These are phyloP conservation scores for Hyaloscypha variabilis DNA, from an alignment of 495 filamentous ascomycete species.

Conservation along the genomic window DNA sequence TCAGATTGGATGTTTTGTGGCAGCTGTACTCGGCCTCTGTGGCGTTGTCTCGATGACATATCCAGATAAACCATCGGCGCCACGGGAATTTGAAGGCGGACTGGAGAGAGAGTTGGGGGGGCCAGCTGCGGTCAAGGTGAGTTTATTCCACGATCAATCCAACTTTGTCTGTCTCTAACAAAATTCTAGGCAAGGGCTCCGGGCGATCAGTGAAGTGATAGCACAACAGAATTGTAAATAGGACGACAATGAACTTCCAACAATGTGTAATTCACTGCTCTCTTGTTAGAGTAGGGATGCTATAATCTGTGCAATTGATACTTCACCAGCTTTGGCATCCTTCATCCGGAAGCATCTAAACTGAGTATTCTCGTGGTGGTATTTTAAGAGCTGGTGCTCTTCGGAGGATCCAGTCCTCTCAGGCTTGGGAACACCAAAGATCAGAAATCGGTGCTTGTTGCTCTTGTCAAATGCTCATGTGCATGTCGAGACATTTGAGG, in stretches of 20 bases:
- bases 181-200: slow-evolving; percentile 29
- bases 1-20: slow-evolving; percentile 76
- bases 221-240: slow-evolving; percentile 26
- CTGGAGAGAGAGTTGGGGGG: slow-evolving; percentile 88
- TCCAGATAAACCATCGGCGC: slow-evolving; percentile 81
- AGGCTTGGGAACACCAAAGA: too few relatives aligned
- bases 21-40: slow-evolving; percentile 66
- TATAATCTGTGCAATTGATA: background rate
- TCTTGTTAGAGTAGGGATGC: background rate
- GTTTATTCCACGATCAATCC: slow-evolving; percentile 24
- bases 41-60: slow-evolving; percentile 73
- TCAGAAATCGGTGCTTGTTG: background rate
- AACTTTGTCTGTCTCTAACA: slow-evolving; percentile 13
- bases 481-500: too few relatives aligned
- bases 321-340: background rate
- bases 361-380: too few relatives aligned
- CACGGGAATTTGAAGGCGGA: slow-evolving; percentile 80
- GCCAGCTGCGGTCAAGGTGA: slow-evolving; percentile 48
- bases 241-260: slow-evolving; percentile 16
- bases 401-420: too few relatives aligned
- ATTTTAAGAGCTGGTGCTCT: too few relatives aligned
- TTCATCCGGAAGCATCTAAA: background rate
- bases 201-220: slow-evolving; percentile 17
- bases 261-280: background rate
- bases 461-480: background rate